Evolutionary conservation across 495 filamentous ascomycete species (phyloP), one percentile per base, ranked within the genome.

Genomic region (Penicillium dipodomyicola): DNA sequence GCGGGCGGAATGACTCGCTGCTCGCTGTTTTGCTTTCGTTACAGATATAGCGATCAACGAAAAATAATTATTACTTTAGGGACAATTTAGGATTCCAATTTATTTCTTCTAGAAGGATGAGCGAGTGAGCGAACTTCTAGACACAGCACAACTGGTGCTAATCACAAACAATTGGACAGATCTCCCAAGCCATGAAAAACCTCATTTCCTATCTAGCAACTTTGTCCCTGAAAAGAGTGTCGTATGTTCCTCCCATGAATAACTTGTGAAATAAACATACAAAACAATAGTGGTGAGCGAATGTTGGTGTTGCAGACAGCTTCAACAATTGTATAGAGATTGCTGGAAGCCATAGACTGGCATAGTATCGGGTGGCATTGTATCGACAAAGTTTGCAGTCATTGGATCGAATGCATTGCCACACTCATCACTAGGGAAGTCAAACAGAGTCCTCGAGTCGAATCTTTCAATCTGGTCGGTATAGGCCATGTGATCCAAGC

Each of bases 1-100:
- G 45, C 60, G 63, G 57, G 57, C 54, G 58, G 64, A 64, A 64
- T 64, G 61, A 52, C 52, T 10, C 10, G 30, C 30, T 23, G 14
- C 52, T 10, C 10, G 30, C 30, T 23, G 14, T 42, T 20, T 43
- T 32, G 23, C n/a, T 52, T 41, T 32, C 11, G 35, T 29, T 41
- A 33, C 46, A 30, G 22, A 20, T 43, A 15, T 20, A 32, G 27
- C 9, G 35, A 9, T 39, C 35, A 32, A 19, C 29, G 17, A 48
- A 9, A 39, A 39, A 39, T 39, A 39, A 39, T 17, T 39, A 39
- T 37, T 17, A 39, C 9, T 32, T 10, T 33, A 6, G 10, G 35
- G 35, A 17, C 9, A 39, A 17, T 39, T 39, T n/a, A 12, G 30
- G 3, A 14, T 39, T 39, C 5, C 9, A 25, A 17, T 39, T 39